Evolutionary conservation across 805 yeast genomes (phyloP).

Genomic region (Monosporozyma unispora): DNA sequence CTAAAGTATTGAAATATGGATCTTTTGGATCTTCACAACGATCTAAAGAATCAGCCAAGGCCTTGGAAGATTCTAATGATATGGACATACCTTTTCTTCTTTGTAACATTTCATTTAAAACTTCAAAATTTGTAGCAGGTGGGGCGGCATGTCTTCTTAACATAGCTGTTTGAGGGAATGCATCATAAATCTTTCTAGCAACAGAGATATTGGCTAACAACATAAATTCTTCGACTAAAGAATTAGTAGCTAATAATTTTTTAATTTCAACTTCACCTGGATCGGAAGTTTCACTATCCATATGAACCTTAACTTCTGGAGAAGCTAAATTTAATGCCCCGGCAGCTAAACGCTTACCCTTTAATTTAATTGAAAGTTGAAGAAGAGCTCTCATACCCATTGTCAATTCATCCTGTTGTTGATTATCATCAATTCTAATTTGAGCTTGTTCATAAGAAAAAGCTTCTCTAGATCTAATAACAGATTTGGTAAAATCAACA

Average conservation of each 20-base stretch:
- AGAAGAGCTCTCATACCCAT: slow-evolving; percentile 79
- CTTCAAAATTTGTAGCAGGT: slow-evolving; percentile 86
- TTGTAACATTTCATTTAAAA: slow-evolving; percentile 78
- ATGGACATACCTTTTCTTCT: slow-evolving; percentile 68
- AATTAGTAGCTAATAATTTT: slow-evolving; percentile 79
- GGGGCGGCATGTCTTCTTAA: slow-evolving; percentile 97
- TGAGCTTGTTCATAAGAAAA: slow-evolving; percentile 94
- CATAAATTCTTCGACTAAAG: slow-evolving; percentile 97
- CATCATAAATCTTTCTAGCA: slow-evolving; percentile 83
- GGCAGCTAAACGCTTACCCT: slow-evolving; percentile 77
- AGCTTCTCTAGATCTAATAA: slow-evolving; percentile 86
- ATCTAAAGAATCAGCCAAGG: slow-evolving; percentile 89
- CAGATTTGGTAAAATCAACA: slow-evolving; percentile 74
- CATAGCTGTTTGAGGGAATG: slow-evolving; percentile 98
- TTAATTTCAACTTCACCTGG: slow-evolving; percentile 94
- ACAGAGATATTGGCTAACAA: slow-evolving; percentile 93
- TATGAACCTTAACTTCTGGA: slow-evolving; percentile 94
- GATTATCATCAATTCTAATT: slow-evolving; percentile 70
- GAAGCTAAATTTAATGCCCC: slow-evolving; percentile 97
- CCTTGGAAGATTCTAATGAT: slow-evolving; percentile 76
- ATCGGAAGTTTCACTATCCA: slow-evolving; percentile 95
- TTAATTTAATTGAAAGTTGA: slow-evolving; percentile 70
- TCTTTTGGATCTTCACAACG: slow-evolving; percentile 75
- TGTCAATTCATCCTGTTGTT: slow-evolving; percentile 75
- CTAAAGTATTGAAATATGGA: slow-evolving; percentile 83